A percentile compares a stretch with the other conserved stretches of the same genome.
phyloP scores from a whole-genome alignment of 225 moss, liverwort and hornwort genomes.

The Thuidium tamariscinum region DNA sequence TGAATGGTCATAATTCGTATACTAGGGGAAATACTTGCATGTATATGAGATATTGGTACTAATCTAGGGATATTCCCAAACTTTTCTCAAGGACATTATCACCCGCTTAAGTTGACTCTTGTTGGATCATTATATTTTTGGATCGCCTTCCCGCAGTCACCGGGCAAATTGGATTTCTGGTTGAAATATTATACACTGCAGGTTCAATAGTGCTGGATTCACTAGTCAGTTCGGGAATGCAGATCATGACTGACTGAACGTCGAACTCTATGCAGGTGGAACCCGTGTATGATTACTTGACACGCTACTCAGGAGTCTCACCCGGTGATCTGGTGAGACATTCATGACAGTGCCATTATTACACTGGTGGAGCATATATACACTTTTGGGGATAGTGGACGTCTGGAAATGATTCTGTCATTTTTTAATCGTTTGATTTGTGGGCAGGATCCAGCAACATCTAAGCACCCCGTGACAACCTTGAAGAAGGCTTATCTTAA shows the following conservation, averaged over 20 bases:
- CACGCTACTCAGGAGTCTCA: conserved; percentile 59
- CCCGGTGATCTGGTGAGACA: conserved; percentile 56
- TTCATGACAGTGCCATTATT: not conserved
- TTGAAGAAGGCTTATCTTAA: conserved; percentile 61
- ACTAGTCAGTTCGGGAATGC: not conserved
- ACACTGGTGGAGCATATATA: not conserved
- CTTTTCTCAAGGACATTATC: not conserved
- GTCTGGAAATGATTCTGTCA: not conserved
- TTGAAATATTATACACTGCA: not conserved
- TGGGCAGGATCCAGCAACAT: conserved; percentile 49
- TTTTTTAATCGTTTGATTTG: not conserved
- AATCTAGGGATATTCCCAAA: not conserved
- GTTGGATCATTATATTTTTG: not conserved
- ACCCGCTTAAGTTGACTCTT: not conserved
- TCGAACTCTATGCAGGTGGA: conserved; percentile 36
- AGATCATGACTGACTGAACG: not conserved
- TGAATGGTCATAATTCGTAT: not conserved
- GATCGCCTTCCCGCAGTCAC: not conserved
- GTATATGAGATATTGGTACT: not conserved
- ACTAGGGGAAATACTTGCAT: not conserved
- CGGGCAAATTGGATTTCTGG: not conserved
- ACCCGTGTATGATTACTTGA: conserved; percentile 59
- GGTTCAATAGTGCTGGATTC: not conserved
- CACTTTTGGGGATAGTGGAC: not conserved
- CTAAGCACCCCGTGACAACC: conserved; percentile 59